phyloP scores from a whole-genome alignment of 441 rosid genomes.

The Mallotus japonicus region DNA sequence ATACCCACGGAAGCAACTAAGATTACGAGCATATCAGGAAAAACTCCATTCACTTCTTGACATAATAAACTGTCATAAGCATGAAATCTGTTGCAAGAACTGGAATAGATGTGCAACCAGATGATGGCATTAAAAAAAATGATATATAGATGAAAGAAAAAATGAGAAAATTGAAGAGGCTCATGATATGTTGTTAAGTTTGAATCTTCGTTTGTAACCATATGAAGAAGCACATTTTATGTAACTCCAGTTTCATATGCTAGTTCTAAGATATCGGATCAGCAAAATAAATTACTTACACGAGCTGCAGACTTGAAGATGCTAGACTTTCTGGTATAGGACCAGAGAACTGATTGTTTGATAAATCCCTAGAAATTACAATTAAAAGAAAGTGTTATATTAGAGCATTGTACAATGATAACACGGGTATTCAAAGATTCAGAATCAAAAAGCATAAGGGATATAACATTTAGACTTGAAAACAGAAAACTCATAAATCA shows the following conservation, averaged over 20 bases:
- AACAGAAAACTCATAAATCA: not conserved
- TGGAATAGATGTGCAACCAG: not conserved
- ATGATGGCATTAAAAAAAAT: not conserved
- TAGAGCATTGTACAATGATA: slow-evolving; percentile 3
- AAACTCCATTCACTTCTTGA: not conserved
- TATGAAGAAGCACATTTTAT: not conserved
- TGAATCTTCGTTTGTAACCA: not conserved
- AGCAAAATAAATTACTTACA: slow-evolving; percentile 45
- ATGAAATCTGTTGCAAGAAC: not conserved
- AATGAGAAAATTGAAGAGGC: not conserved
- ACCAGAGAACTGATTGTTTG: slow-evolving; percentile 74
- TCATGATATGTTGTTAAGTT: not conserved
- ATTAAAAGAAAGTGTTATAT: slow-evolving; percentile 12
- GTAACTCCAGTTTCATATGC: not conserved
- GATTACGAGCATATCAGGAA: not conserved
- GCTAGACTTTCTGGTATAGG: slow-evolving; percentile 77
- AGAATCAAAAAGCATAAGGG: not conserved
- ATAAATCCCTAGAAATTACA: slow-evolving; percentile 63
- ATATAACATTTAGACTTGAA: slow-evolving; percentile 3
- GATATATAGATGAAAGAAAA: not conserved
- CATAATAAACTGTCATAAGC: not conserved
- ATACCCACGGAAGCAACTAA: not conserved
- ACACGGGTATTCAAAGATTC: not conserved
- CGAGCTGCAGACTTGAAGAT: slow-evolving; percentile 65
- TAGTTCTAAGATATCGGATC: not conserved